Evolutionary conservation across 106 monocot species (phyloP), one percentile per base, ranked within the genome.

Genomic region (Dioscorea dumetorum): DNA sequence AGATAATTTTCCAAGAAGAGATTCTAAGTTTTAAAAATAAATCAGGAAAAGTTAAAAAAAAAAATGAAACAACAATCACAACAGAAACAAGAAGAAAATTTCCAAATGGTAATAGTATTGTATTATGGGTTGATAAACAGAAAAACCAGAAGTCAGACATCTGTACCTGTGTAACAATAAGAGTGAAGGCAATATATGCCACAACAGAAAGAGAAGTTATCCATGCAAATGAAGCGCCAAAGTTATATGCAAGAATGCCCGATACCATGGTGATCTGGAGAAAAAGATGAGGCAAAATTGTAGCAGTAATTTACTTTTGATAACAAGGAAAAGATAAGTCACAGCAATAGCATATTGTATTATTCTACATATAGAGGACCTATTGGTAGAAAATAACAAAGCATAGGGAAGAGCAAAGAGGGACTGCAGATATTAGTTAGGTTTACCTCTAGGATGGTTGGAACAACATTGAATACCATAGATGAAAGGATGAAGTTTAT

Each of bases 161-260:
- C 5, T 54, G 12, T 69, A 99, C 99, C 89, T 99, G 99, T 71
- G 99, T 99, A 50, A 99, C 87, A 48, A 74, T 57, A 58, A 99
- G 75, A 32, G 99, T 99, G 73, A 99, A 99, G 74, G 82, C 90
- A 80, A 99, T 67, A 83, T 99, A 99, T 49, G 99, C 80, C 58
- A 87, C 84, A 50, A 99, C 93, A 79, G 99, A 93, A 19, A 90
- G 67, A 49, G 99, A 85, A 54, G 93, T 99, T 53, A 99, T 99
- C 90, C 89, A 93, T 66, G 93, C 93, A 83, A 99, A 99, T 71
- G 82, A 77, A 62, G 99, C 69, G 24, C 99, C 93, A 74, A 87
- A 99, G 23, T 75, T 87, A 79, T 99, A 99, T n/a, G 99, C 99
- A 66, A 99, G 99, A 74, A 99, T 99, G 62, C 87, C 76, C 33